Conservation (phyloP, 352 stramenopile genomes). For the Phytophthora niederhauseri region DNA sequence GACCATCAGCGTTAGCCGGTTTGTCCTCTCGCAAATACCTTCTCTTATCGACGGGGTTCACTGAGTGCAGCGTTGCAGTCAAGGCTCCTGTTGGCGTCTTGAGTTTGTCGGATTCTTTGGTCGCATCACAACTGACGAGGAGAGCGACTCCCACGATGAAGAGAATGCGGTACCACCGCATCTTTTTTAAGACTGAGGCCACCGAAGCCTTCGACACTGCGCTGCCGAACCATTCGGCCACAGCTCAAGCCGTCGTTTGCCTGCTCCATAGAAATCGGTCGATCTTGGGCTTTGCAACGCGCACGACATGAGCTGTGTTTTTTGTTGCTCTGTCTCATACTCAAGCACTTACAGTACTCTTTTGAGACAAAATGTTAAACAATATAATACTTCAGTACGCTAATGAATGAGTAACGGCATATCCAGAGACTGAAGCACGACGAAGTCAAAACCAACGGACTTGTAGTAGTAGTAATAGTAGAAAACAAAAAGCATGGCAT, state of each 20-base stretch:
- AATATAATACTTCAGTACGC: not conserved
- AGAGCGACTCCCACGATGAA: not conserved
- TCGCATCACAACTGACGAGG: not conserved
- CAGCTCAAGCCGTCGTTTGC: not conserved
- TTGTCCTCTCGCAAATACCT: constrained; percentile 7
- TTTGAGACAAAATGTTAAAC: not conserved
- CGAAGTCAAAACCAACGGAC: no score
- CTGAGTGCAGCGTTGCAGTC: not conserved
- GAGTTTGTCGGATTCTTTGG: not conserved
- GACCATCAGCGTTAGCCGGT: not conserved
- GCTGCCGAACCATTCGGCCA: not conserved
- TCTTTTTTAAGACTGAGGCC: not conserved
- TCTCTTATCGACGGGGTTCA: not conserved
- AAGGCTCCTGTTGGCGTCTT: not conserved
- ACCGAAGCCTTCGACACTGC: not conserved
- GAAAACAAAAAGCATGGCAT: no score
- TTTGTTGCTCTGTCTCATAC: not conserved
- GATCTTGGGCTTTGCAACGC: not conserved
- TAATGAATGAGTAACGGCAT: not conserved
- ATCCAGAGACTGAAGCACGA: no score
- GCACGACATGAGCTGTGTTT: not conserved
- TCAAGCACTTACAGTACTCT: not conserved
- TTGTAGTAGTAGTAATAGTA: no score
- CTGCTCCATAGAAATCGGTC: not conserved
- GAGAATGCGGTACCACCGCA: not conserved